Evolutionary conservation across 306 rosid species (phyloP).

Genomic region (Rubus parviflorus): DNA sequence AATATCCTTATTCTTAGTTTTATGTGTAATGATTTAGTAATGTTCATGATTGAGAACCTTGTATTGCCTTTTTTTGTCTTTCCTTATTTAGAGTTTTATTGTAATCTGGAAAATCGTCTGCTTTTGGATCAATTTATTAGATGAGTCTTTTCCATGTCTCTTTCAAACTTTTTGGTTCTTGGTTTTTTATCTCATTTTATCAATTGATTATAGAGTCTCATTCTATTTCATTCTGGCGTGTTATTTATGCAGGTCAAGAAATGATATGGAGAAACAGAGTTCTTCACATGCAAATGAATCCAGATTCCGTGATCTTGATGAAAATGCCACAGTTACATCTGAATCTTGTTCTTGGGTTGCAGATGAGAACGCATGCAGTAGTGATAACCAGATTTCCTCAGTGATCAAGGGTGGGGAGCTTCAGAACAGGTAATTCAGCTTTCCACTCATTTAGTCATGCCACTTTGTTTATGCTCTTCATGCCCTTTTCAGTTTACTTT

Average conservation of each 20-base stretch:
- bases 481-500: neutral
- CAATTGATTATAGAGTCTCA: neutral
- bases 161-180: neutral
- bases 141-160: neutral
- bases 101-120: neutral
- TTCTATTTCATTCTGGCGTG: neutral
- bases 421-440: conserved; percentile 50
- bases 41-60: neutral
- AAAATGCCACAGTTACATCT: conserved; percentile 55
- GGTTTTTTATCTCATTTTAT: neutral
- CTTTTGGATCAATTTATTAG: neutral
- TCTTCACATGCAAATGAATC: conserved; percentile 44
- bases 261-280: conserved; percentile 41
- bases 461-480: neutral
- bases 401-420: conserved; percentile 41
- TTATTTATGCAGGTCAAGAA: conserved; percentile 52
- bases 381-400: conserved; percentile 74
- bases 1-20: neutral
- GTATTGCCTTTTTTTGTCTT: neutral
- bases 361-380: conserved; percentile 69
- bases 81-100: neutral
- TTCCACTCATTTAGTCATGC: neutral
- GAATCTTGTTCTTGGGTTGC: conserved; percentile 78
- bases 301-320: conserved; percentile 47
- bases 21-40: neutral